Conservation (phyloP, 1,284 basidiomycete genomes). For the Cerioporus squamosus region DNA sequence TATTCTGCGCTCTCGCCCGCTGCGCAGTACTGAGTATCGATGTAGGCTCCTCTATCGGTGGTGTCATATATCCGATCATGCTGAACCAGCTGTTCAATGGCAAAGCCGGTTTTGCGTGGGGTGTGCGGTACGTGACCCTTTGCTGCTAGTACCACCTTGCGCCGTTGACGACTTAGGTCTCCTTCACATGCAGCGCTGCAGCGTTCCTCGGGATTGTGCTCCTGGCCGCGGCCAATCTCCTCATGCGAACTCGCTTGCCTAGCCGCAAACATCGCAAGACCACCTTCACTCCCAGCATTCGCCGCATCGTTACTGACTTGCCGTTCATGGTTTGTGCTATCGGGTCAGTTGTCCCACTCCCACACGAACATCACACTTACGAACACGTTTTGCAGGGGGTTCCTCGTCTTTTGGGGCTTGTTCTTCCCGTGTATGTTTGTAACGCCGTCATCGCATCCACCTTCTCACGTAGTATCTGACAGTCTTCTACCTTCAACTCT, state of each 20-base stretch:
- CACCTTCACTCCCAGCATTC: slow-evolving; percentile 8
- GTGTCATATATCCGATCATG: slow-evolving; percentile 53
- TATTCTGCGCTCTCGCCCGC: neutral
- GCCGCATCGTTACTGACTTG: slow-evolving; percentile 14
- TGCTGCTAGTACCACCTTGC: no score
- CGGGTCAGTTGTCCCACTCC: neutral
- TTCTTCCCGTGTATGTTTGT: neutral
- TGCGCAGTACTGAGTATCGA: neutral
- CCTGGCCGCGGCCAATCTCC: slow-evolving; percentile 1
- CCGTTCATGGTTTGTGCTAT: slow-evolving; percentile 15
- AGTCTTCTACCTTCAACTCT: slow-evolving; percentile 58
- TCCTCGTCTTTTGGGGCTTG: neutral
- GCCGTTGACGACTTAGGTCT: no score
- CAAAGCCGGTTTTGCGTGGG: slow-evolving; percentile 1
- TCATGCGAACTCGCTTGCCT: slow-evolving; percentile 1
- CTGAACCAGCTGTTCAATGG: slow-evolving; percentile 35
- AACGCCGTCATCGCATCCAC: no score
- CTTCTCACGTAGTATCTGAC: neutral
- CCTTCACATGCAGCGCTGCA: neutral
- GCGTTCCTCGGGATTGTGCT: neutral
- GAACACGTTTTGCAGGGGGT: slow-evolving; percentile 17
- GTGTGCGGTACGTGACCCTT: neutral
- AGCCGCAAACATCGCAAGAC: neutral
- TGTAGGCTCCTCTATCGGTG: slow-evolving; percentile 41
- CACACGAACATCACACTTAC: neutral